Conservation (phyloP, 192 early-diverging fungal species). For the Gaertneriomyces sp. region DNA sequence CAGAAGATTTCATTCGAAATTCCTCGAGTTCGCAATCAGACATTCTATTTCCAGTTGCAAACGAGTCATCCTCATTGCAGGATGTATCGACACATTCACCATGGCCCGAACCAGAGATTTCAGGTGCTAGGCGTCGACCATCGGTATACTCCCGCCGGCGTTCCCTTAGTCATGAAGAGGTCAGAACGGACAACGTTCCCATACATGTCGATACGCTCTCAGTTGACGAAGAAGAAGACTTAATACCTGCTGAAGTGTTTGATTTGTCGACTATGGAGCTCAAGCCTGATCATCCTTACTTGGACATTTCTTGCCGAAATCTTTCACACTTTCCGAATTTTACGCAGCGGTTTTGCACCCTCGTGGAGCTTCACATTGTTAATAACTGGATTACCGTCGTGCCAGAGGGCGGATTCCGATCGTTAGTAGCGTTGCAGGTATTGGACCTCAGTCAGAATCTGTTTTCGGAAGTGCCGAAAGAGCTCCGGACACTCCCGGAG, state of each 20-base stretch:
- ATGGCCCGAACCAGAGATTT: constrained; percentile 6
- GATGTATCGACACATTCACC: neutral
- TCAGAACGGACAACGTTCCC: constrained; percentile 14
- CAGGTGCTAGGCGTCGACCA: constrained; percentile 13
- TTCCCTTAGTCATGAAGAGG: constrained; percentile 15
- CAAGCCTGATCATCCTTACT: constrained; percentile 3
- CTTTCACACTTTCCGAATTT: constrained; percentile 24
- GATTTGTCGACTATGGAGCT: neutral
- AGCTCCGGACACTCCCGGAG: constrained; percentile 22
- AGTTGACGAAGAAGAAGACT: constrained; percentile 1
- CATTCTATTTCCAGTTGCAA: neutral
- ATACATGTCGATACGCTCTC: constrained; percentile 17
- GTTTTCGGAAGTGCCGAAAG: constrained; percentile 25
- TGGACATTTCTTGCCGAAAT: constrained; percentile 23
- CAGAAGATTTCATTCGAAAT: neutral
- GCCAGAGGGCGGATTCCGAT: neutral
- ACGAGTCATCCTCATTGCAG: neutral
- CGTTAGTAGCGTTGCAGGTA: constrained; percentile 25
- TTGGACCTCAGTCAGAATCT: constrained; percentile 47
- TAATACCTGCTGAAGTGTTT: neutral
- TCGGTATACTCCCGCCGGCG: constrained; percentile 26
- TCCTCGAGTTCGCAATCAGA: neutral
- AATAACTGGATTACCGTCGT: constrained; percentile 28
- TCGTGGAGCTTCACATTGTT: constrained; percentile 21
- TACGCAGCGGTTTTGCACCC: constrained; percentile 1